A percentile compares a stretch with the other conserved stretches of the same genome.
phyloP scores from a whole-genome alignment of 2,329 filamentous ascomycete genomes.

The Aureobasidium namibiae region DNA sequence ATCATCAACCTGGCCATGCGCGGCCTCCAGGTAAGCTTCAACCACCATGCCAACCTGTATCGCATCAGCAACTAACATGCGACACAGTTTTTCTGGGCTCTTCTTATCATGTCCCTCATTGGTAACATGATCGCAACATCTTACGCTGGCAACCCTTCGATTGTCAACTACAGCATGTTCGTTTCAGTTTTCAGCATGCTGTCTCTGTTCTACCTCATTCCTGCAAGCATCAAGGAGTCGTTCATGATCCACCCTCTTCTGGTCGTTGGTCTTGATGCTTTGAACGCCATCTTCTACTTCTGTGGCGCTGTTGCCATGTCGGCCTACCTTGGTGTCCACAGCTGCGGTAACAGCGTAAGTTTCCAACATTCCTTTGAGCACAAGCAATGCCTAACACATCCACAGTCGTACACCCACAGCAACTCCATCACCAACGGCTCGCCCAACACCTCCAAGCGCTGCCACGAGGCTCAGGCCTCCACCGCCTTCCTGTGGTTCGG shows the following conservation, averaged over 20 bases:
- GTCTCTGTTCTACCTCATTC: constrained; percentile 54
- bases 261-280: constrained; percentile 48
- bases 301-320: constrained; percentile 63
- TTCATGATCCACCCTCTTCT: constrained; percentile 44
- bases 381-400: not conserved
- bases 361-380: not conserved
- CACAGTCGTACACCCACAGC: constrained; percentile 29
- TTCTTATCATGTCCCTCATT: constrained; percentile 53
- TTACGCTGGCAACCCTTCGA: constrained; percentile 45
- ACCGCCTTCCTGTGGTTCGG: constrained; percentile 75
- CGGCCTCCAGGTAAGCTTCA: constrained; percentile 20
- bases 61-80: not conserved
- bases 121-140: constrained; percentile 54
- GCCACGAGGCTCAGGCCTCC: constrained; percentile 66
- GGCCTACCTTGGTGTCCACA: constrained; percentile 58
- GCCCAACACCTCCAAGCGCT: constrained; percentile 52
- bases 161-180: constrained; percentile 60
- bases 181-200: constrained; percentile 59
- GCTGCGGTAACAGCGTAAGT: constrained; percentile 55
- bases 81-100: constrained; percentile 48
- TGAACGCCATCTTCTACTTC: constrained; percentile 60
- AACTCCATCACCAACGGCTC: constrained; percentile 41
- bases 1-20: constrained; percentile 23
- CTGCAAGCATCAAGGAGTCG: constrained; percentile 45
- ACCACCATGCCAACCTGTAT: not conserved